Conservation (phyloP, 768 basidiomycete species). For the Rhodosporidiobolus odoratus region DNA sequence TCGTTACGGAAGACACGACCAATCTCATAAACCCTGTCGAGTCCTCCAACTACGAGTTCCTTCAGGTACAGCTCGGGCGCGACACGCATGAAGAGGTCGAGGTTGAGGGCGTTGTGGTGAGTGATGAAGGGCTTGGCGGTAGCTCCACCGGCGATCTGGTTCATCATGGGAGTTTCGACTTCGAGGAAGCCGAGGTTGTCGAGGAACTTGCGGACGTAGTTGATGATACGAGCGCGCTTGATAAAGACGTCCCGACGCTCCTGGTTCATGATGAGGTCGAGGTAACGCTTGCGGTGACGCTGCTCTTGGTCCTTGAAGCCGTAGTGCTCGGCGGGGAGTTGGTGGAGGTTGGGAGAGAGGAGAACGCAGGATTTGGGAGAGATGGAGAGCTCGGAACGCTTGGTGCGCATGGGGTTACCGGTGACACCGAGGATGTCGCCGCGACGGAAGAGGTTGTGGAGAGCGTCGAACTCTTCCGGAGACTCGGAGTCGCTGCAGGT, state of each 20-base stretch:
- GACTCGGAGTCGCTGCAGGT: slow-evolving; percentile 45
- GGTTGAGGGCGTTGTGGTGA: slow-evolving; percentile 95
- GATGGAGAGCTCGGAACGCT: slow-evolving; percentile 92
- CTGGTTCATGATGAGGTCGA: slow-evolving; percentile 92
- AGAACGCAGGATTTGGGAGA: slow-evolving; percentile 72
- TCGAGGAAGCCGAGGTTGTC: slow-evolving; percentile 92
- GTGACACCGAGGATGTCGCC: slow-evolving; percentile 94
- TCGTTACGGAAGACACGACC: slow-evolving; percentile 98
- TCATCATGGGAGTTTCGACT: slow-evolving; percentile 98
- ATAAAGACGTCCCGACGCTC: slow-evolving; percentile 83
- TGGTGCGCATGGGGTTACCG: slow-evolving; percentile 82
- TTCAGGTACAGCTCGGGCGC: slow-evolving; percentile 98
- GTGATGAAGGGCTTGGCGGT: slow-evolving; percentile 98
- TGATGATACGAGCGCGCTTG: slow-evolving; percentile 80
- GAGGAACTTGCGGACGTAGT: slow-evolving; percentile 85
- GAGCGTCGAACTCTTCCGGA: slow-evolving; percentile 56
- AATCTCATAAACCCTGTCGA: slow-evolving; percentile 97
- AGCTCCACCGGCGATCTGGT: slow-evolving; percentile 90
- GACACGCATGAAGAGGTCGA: slow-evolving; percentile 93
- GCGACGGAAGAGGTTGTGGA: slow-evolving; percentile 81
- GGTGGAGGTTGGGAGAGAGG: slow-evolving; percentile 92
- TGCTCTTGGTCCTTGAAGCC: slow-evolving; percentile 97
- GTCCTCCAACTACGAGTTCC: slow-evolving; percentile 90
- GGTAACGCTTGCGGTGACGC: slow-evolving; percentile 95
- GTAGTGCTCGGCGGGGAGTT: slow-evolving; percentile 83